These are phyloP conservation scores for Neopestalotiopsis sp. DNA, from an alignment of 2,329 filamentous ascomycete species.

Conservation along the genomic window DNA sequence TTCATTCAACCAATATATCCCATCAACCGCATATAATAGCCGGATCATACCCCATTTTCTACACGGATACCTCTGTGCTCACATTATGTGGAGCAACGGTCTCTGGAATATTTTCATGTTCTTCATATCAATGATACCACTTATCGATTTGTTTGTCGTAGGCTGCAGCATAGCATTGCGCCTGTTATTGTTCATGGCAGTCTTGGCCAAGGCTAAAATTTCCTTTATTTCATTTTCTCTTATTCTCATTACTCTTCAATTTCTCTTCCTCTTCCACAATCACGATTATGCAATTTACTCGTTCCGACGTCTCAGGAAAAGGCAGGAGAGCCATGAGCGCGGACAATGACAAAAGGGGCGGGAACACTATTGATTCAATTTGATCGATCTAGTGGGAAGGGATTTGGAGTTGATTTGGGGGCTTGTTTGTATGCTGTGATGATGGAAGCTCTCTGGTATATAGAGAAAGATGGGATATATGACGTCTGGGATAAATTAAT, in stretches of 20 bases:
- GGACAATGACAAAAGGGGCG: neutral
- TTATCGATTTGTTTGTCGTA: conserved; percentile 13
- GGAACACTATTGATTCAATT: neutral
- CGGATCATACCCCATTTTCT: conserved; percentile 8
- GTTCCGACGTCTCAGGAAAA: neutral
- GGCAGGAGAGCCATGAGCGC: neutral
- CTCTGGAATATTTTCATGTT: neutral
- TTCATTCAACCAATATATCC: neutral
- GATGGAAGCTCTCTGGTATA: neutral
- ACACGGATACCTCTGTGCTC: neutral
- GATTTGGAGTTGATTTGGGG: neutral
- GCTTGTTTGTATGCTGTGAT: neutral
- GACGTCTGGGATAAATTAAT: neutral
- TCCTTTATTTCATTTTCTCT: neutral
- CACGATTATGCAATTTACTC: neutral
- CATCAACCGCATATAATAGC: neutral
- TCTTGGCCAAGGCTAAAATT: neutral
- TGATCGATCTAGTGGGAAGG: neutral
- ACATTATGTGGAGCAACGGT: neutral
- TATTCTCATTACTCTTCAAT: neutral
- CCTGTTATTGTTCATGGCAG: neutral
- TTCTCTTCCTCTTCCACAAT: neutral
- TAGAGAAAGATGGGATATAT: neutral
- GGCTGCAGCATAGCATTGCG: conserved; percentile 11
- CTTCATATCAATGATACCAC: conserved; percentile 18